Evolutionary conservation across 2,329 filamentous ascomycete genomes (phyloP).

Genomic region (Coniochaeta prunicola): DNA sequence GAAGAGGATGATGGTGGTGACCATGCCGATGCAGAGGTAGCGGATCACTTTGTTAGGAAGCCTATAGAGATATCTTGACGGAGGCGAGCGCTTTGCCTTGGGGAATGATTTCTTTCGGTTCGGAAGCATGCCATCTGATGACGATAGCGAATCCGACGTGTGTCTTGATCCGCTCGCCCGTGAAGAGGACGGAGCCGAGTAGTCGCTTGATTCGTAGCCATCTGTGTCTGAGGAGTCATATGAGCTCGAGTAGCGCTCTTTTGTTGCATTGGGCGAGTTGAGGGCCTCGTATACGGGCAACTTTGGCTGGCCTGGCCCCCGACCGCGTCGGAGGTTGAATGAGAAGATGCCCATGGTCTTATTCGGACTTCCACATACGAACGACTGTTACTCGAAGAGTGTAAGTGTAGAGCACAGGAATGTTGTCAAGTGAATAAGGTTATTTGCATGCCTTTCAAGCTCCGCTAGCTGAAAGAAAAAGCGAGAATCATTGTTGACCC

Average conservation of each 20-base stretch:
- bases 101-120: conserved; percentile 20
- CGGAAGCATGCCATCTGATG: conserved; percentile 36
- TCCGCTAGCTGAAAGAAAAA: background rate
- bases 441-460: background rate
- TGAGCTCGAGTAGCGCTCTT: conserved; percentile 46
- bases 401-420: conserved; percentile 15
- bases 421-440: background rate
- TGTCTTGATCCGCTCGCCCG: conserved; percentile 42
- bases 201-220: conserved; percentile 28
- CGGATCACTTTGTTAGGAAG: conserved; percentile 68
- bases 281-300: conserved; percentile 46
- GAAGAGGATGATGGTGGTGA: conserved; percentile 65
- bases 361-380: conserved; percentile 6
- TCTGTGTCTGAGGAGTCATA: conserved; percentile 40
- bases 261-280: conserved; percentile 25
- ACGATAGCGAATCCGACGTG: conserved; percentile 35
- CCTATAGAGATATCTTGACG: conserved; percentile 42
- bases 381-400: conserved; percentile 11
- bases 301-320: conserved; percentile 30
- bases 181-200: conserved; percentile 17
- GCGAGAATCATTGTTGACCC: background rate
- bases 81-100: conserved; percentile 17
- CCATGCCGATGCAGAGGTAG: conserved; percentile 68
- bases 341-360: conserved; percentile 41
- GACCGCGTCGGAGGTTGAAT: conserved; percentile 37